A percentile compares a stretch with the other conserved stretches of the same genome.
Evolutionary conservation across 1,284 basidiomycete species (phyloP).

Genomic region (Marasmius fiardii): DNA sequence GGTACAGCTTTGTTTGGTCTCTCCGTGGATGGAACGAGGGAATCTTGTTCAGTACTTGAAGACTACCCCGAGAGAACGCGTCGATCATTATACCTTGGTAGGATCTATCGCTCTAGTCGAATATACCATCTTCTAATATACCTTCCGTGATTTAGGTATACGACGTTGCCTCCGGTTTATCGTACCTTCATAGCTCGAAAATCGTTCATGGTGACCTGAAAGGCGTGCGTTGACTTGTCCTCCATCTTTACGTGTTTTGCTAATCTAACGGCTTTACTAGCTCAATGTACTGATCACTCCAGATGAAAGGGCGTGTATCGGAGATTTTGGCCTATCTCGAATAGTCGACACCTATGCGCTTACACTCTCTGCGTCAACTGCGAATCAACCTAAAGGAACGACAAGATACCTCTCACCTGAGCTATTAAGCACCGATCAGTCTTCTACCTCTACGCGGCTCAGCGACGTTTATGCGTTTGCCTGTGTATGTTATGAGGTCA

Average conservation of each 20-base stretch:
- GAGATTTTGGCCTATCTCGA: constrained; percentile 32
- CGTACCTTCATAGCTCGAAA: not conserved
- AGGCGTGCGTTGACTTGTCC: not conserved
- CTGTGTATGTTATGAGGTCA: too few species aligned
- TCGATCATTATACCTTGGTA: not conserved
- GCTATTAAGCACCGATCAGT: constrained; percentile 9
- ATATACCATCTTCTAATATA: not conserved
- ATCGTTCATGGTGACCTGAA: not conserved
- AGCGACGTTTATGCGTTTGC: too few species aligned
- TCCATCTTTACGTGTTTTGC: too few species aligned
- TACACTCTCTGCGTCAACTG: not conserved
- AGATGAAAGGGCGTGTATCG: constrained; percentile 26
- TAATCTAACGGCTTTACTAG: not conserved
- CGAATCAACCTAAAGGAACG: constrained; percentile 14
- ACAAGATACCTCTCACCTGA: constrained; percentile 23
- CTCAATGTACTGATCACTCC: constrained; percentile 22
- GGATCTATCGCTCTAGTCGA: not conserved
- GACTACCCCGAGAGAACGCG: not conserved
- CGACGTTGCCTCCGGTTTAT: not conserved
- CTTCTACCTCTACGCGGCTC: too few species aligned
- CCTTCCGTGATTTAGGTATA: not conserved
- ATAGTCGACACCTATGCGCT: constrained; percentile 13
- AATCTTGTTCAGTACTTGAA: constrained; percentile 1
- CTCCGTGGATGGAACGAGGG: constrained; percentile 7
- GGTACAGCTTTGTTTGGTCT: constrained; percentile 10